Evolutionary conservation across 305 asterid species (phyloP).

Genomic region (Rubia occidens): DNA sequence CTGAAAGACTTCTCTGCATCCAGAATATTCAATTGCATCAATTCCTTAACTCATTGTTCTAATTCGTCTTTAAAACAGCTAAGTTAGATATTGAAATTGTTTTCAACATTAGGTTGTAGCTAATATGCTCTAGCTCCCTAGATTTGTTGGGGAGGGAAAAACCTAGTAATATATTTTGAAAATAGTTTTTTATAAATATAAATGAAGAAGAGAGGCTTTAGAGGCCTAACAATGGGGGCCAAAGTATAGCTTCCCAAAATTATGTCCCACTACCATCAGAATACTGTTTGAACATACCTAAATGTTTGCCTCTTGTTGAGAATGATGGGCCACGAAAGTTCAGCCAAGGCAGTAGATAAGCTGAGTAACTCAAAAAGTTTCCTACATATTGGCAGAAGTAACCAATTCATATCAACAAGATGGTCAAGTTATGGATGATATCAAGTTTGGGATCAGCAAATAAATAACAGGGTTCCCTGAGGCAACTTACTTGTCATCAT

Average conservation of each 20-base stretch:
- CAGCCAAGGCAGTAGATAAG: constrained; percentile 80
- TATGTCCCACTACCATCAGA: constrained; percentile 19
- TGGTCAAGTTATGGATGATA: constrained; percentile 17
- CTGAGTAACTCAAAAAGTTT: constrained; percentile 73
- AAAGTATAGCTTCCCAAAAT: constrained; percentile 10
- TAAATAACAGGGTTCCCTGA: constrained; percentile 13
- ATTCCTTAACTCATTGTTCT: constrained; percentile 17
- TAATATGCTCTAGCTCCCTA: background rate
- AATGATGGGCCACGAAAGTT: constrained; percentile 69
- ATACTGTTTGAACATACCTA: constrained; percentile 38
- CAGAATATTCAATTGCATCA: constrained; percentile 29
- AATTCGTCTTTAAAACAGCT: no score
- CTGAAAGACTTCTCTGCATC: constrained; percentile 69
- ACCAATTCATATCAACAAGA: constrained; percentile 20
- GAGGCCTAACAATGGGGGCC: background rate
- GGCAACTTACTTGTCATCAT: constrained; percentile 54
- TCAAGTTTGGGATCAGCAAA: constrained; percentile 10
- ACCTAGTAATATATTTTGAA: background rate
- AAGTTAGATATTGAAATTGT: background rate
- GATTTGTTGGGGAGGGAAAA: background rate
- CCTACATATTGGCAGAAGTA: constrained; percentile 37
- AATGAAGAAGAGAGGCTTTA: background rate
- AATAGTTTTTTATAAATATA: background rate
- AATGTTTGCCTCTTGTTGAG: constrained; percentile 56
- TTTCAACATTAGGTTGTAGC: background rate